A percentile compares a stretch with the other conserved stretches of the same genome.
Conservation (phyloP, 306 rosid genomes). For the Betula pendula region DNA sequence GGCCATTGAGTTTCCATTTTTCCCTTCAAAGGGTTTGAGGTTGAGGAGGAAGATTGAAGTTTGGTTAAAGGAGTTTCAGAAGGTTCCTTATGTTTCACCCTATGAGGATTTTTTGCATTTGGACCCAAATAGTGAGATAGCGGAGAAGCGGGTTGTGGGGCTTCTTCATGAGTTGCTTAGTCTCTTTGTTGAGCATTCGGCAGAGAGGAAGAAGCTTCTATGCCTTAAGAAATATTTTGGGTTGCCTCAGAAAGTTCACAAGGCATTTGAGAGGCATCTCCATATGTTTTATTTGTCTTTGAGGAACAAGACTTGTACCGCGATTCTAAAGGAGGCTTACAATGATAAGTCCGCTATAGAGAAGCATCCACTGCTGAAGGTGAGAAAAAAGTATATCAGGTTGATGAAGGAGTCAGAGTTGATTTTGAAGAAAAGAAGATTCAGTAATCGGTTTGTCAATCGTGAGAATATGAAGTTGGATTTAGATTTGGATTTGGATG, state of each 20-base stretch:
- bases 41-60: conserved; percentile 67
- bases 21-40: conserved; percentile 79
- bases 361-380: conserved; percentile 66
- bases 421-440: conserved; percentile 61
- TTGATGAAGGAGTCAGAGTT: conserved; percentile 62
- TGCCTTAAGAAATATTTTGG: conserved; percentile 78
- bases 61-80: conserved; percentile 79
- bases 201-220: conserved; percentile 72
- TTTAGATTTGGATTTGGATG: conserved; percentile 45
- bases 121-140: conserved; percentile 59
- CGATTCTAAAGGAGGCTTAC: conserved; percentile 81
- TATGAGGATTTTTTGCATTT: conserved; percentile 58
- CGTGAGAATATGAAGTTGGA: conserved; percentile 22
- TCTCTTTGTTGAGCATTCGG: conserved; percentile 84
- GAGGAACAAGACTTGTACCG: conserved; percentile 77
- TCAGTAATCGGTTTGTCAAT: conserved; percentile 36
- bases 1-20: conserved; percentile 61
- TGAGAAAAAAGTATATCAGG: conserved; percentile 68
- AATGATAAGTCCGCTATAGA: conserved; percentile 45
- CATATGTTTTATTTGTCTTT: conserved; percentile 70
- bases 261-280: conserved; percentile 85
- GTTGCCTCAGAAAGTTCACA: conserved; percentile 87
- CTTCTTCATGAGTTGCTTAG: conserved; percentile 79
- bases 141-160: conserved; percentile 79
- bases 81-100: conserved; percentile 84